A percentile compares a stretch with the other conserved stretches of the same genome.
Conservation (phyloP, 2,329 filamentous ascomycete genomes). For the Huntiella omanensis region DNA sequence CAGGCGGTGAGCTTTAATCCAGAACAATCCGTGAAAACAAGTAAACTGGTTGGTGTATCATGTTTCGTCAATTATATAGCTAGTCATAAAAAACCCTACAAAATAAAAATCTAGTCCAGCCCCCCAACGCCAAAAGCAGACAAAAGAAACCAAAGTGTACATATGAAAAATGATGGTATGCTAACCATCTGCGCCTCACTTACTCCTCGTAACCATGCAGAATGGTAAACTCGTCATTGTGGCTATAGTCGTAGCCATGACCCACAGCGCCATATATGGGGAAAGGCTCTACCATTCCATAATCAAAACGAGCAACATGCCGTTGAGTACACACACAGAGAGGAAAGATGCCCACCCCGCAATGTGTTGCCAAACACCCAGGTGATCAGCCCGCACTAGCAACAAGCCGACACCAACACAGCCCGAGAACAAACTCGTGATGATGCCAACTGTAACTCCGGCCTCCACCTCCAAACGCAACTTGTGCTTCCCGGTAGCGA, state of each 20-base stretch:
- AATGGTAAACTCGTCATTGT: not conserved
- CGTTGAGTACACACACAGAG: slow-evolving; percentile 23
- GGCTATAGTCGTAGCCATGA: no score
- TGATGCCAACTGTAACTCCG: slow-evolving; percentile 50
- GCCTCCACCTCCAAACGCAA: slow-evolving; percentile 54
- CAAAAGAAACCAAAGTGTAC: slow-evolving; percentile 1
- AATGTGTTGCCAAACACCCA: slow-evolving; percentile 25
- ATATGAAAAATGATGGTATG: not conserved
- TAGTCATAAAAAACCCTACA: not conserved
- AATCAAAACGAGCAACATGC: slow-evolving; percentile 25
- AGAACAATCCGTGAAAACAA: not conserved
- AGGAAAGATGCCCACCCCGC: slow-evolving; percentile 22
- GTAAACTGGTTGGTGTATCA: not conserved
- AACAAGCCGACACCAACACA: slow-evolving; percentile 41
- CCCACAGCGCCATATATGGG: no score
- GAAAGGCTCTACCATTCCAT: slow-evolving; percentile 15
- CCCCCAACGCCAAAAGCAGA: not conserved
- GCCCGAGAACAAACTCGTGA: slow-evolving; percentile 45
- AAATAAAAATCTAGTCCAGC: not conserved
- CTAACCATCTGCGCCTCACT: no score
- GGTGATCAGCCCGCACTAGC: slow-evolving; percentile 29
- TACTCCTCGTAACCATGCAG: not conserved
- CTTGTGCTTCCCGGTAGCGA: slow-evolving; percentile 48
- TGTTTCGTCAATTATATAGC: not conserved
- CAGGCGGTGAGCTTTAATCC: not conserved